Conservation (phyloP, 306 rosid species). For the Myrica gale region DNA sequence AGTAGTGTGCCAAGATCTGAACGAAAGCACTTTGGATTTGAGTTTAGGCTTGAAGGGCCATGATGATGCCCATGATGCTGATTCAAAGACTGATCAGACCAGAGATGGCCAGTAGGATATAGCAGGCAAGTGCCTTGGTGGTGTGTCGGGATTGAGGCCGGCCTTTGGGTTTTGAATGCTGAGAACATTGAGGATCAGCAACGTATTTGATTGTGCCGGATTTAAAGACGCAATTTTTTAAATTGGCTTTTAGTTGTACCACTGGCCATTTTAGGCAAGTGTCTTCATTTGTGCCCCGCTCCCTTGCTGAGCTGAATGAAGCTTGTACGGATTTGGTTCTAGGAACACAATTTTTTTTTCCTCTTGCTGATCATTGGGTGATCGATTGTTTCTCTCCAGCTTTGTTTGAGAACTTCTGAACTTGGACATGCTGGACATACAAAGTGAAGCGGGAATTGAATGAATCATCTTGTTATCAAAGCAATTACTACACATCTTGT, state of each 20-base stretch:
- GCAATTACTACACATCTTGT: not conserved
- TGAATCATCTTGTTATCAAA: constrained; percentile 12
- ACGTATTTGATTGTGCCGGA: constrained; percentile 22
- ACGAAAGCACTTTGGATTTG: constrained; percentile 86
- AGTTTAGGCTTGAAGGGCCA: constrained; percentile 81
- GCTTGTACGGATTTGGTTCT: constrained; percentile 10
- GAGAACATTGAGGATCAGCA: constrained; percentile 24
- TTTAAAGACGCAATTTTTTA: constrained; percentile 24
- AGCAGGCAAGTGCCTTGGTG: constrained; percentile 2
- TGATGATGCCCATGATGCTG: constrained; percentile 53
- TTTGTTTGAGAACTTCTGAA: constrained; percentile 29
- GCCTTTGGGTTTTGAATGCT: constrained; percentile 27
- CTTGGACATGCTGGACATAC: constrained; percentile 28
- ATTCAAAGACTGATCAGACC: constrained; percentile 47
- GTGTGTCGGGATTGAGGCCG: constrained; percentile 21
- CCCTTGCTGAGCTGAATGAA: constrained; percentile 37
- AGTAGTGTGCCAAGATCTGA: constrained; percentile 85
- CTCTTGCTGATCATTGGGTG: constrained; percentile 32
- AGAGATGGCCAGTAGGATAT: constrained; percentile 50
- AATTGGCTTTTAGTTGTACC: constrained; percentile 28
- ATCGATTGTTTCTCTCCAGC: constrained; percentile 9
- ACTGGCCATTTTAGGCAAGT: constrained; percentile 26
- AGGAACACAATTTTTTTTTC: constrained; percentile 29
- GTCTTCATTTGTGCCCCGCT: constrained; percentile 34
- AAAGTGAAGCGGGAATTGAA: constrained; percentile 10